phyloP scores from a whole-genome alignment of 73 alveolate genomes.

The Symbiodinium natans region DNA sequence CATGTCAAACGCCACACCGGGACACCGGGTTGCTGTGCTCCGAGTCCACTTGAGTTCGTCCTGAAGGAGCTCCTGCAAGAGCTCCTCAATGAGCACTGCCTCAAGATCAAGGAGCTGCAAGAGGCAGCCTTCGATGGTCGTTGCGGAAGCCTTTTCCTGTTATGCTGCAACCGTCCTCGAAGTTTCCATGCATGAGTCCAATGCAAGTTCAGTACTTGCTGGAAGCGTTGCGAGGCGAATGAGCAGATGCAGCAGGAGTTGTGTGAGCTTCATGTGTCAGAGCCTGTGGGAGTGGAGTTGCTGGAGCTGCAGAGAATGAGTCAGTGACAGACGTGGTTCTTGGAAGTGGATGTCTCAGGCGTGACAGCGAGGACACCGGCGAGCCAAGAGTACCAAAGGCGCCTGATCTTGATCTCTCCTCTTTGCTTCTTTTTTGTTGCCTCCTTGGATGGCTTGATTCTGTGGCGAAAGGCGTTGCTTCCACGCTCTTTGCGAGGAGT shows the following conservation, averaged over 20 bases:
- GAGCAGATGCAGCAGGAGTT: constrained; percentile 24
- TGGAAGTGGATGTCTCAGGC: no score
- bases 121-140: constrained; percentile 16
- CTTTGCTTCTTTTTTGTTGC: no score
- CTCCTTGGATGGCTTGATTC: no score
- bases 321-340: no score
- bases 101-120: background rate
- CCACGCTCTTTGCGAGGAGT: background rate
- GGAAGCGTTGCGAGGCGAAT: background rate
- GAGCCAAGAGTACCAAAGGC: background rate
- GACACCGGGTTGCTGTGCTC: no score
- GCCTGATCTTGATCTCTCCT: background rate
- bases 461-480: no score
- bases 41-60: background rate
- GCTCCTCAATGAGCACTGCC: constrained; percentile 23
- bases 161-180: background rate
- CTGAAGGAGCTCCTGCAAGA: constrained; percentile 30
- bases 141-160: background rate
- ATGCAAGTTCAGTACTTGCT: background rate
- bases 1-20: background rate
- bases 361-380: background rate
- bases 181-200: no score
- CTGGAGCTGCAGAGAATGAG: no score
- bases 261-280: constrained; percentile 6
- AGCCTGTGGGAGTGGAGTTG: background rate